phyloP scores from a whole-genome alignment of 768 basidiomycete genomes.

The Rubroboletus pulcherrimus region DNA sequence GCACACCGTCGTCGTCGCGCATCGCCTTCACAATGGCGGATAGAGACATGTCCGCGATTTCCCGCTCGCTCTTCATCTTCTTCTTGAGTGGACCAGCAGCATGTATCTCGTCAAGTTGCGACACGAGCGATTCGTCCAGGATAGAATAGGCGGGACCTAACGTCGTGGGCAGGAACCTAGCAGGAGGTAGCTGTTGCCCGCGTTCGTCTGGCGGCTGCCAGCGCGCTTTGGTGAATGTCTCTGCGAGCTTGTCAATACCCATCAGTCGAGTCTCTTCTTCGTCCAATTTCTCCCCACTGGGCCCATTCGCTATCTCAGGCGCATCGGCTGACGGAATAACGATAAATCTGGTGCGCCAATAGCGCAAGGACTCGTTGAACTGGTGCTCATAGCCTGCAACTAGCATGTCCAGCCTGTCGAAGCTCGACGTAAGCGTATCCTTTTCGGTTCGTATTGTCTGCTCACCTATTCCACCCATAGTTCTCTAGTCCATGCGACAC shows the following conservation, averaged over 20 bases:
- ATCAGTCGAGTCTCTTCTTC: slow-evolving; percentile 85
- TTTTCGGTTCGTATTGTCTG: background rate
- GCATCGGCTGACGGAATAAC: slow-evolving; percentile 83
- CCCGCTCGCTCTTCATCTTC: slow-evolving; percentile 76
- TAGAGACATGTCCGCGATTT: slow-evolving; percentile 64
- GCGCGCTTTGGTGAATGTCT: slow-evolving; percentile 78
- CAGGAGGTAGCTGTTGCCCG: slow-evolving; percentile 47
- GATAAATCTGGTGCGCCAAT: slow-evolving; percentile 93
- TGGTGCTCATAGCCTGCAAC: slow-evolving; percentile 79
- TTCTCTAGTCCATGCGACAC: slow-evolving; percentile 75
- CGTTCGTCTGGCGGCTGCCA: slow-evolving; percentile 57
- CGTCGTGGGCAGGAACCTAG: slow-evolving; percentile 81
- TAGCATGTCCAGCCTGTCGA: slow-evolving; percentile 72
- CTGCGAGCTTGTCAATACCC: slow-evolving; percentile 89
- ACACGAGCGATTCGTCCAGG: slow-evolving; percentile 72
- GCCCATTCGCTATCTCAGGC: slow-evolving; percentile 50
- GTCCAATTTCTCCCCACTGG: slow-evolving; percentile 70
- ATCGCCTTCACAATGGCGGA: slow-evolving; percentile 73
- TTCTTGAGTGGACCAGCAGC: slow-evolving; percentile 69
- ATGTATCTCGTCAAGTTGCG: slow-evolving; percentile 78
- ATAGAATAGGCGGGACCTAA: slow-evolving; percentile 78
- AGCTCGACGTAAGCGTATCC: background rate
- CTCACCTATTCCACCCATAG: slow-evolving; percentile 83
- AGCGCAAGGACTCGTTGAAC: slow-evolving; percentile 77
- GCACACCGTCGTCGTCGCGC: slow-evolving; percentile 79